Percentiles rank a stretch among this genome's conserved stretches.
phyloP scores from a whole-genome alignment of 2,329 filamentous ascomycete genomes.

The Fusarium papillatum region DNA sequence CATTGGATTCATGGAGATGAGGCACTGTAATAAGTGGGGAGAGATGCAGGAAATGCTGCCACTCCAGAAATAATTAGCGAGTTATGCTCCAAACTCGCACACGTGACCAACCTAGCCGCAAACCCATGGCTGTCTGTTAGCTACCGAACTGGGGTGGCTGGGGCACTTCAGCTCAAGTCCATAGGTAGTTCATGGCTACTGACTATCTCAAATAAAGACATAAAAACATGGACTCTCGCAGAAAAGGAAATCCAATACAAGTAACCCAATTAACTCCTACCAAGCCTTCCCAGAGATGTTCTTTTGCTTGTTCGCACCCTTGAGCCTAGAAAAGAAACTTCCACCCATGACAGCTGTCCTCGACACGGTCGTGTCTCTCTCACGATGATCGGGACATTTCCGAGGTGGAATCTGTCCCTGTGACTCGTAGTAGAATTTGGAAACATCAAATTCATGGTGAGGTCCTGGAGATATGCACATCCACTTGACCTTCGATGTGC shows the following conservation, averaged over 20 bases:
- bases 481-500: conserved; percentile 31
- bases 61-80: background rate
- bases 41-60: background rate
- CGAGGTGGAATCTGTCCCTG: conserved; percentile 44
- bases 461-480: conserved; percentile 41
- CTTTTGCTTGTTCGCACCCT: conserved; percentile 25
- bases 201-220: background rate
- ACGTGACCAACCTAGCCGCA: background rate
- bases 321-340: conserved; percentile 22
- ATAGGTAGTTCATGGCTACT: background rate
- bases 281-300: conserved; percentile 23
- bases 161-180: no score
- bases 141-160: no score
- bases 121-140: no score
- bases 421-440: conserved; percentile 52
- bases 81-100: background rate
- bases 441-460: conserved; percentile 49
- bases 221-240: background rate
- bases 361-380: conserved; percentile 10
- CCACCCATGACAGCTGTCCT: conserved; percentile 19
- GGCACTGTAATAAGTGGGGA: background rate
- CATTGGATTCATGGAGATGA: background rate
- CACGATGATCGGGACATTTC: conserved; percentile 35
- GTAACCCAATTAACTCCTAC: background rate
- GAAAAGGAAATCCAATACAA: background rate